Base-by-base conservation (phyloP, 2,329 filamentous ascomycete species). In the Fusarium oxysporum region DNA sequence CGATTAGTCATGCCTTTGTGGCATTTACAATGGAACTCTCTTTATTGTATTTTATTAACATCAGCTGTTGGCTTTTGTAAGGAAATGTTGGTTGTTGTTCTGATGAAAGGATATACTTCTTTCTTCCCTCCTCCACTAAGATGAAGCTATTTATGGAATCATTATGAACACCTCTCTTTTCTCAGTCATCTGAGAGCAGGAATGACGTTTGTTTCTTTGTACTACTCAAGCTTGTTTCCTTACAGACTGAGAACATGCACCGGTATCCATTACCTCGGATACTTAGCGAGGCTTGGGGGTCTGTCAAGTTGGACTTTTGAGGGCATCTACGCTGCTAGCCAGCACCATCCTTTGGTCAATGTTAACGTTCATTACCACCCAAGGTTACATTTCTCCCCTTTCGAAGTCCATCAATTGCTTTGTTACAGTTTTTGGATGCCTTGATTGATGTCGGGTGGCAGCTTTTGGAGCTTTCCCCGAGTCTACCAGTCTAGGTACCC, bases 381-480 rank as follows among this genome's bases (percentile, higher is more conserved):
- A 45, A 72, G 51, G 70, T 72, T 72, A 72, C 70, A 65, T 72
- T 70, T 65, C 69, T 72, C 70, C 65, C 70, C 70, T 57, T 69
- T 70, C n/a, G 35, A 40, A 32, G 35, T 32, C 32, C 30, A 41
- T 28, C 37, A 35, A 48, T 41, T 69, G 48, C 56, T 64, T 64
- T 63, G 65, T 53, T 69, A 51, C 68, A 58, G 53, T 33, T 68
- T 43, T 48, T 62, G 23, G 48, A 44, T 63, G 41, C 50, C 28
- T 40, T 35, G 32, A 35, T 38, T 68, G 37, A 50, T 50, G 56
- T 68, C 62, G 66, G 64, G 62, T 51, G 64, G 56, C 30, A 47
- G 50, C 43, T 50, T 38, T 38, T 30, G 25, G 28, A 35, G 43
- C 37, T 45, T 38, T 37, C 33, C 50, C 50, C 13, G 11, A 33